Evolutionary conservation across 2,329 filamentous ascomycete species (phyloP).

Genomic region (Xylariaceae sp.): DNA sequence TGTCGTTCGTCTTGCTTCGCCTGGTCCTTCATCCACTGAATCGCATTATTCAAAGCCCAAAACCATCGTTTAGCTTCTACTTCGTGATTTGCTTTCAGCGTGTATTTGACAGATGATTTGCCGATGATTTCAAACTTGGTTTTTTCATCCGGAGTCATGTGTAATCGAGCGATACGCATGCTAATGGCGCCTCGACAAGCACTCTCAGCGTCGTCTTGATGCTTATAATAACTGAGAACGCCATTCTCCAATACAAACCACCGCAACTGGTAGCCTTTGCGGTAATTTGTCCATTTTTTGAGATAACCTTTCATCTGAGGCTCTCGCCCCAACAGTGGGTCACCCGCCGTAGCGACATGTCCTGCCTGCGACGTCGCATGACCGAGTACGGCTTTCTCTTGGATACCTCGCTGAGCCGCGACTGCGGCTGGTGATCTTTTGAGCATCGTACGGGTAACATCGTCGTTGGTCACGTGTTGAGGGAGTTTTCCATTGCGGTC

Average conservation of each 20-base stretch:
- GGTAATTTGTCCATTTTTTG: slow-evolving; percentile 99
- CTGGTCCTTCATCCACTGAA: slow-evolving; percentile 97
- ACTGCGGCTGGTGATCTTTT: slow-evolving; percentile 94
- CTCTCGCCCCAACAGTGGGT: slow-evolving; percentile 70
- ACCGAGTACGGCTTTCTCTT: slow-evolving; percentile 92
- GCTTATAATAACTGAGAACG: slow-evolving; percentile 97
- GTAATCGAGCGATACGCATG: slow-evolving; percentile 90
- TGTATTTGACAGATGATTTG: slow-evolving; percentile 98
- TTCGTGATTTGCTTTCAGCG: slow-evolving; percentile 94
- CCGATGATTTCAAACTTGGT: slow-evolving; percentile 96
- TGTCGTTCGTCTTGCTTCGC: slow-evolving; percentile 82
- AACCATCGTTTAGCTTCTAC: slow-evolving; percentile 99
- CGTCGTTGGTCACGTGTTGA: slow-evolving; percentile 94
- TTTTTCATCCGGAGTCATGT: slow-evolving; percentile 97
- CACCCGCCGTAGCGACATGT: slow-evolving; percentile 47
- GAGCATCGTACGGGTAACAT: slow-evolving; percentile 77
- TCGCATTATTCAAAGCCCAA: slow-evolving; percentile 97
- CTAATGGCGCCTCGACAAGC: slow-evolving; percentile 97
- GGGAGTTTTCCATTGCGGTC: slow-evolving; percentile 94
- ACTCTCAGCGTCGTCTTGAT: slow-evolving; percentile 93
- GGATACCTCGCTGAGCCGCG: slow-evolving; percentile 88
- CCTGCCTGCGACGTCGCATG: slow-evolving; percentile 55
- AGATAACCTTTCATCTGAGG: slow-evolving; percentile 98
- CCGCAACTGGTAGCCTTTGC: slow-evolving; percentile 88
- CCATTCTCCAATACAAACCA: slow-evolving; percentile 99